A percentile compares a stretch with the other conserved stretches of the same genome.
These are phyloP conservation scores for Ogataea ramenticola DNA, from an alignment of 805 yeast species.

Conservation along the genomic window DNA sequence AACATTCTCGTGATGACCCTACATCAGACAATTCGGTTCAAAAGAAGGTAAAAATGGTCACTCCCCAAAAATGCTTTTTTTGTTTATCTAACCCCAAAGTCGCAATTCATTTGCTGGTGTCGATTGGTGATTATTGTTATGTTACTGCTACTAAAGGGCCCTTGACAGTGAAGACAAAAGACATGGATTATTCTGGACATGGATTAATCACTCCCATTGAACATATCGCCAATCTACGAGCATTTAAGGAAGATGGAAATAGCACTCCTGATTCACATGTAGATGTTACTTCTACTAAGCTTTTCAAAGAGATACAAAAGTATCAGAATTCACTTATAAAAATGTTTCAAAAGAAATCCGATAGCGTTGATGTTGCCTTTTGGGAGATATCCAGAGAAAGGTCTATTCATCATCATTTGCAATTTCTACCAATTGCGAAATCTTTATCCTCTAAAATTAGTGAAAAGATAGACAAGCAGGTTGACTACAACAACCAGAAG, in stretches of 20 bases:
- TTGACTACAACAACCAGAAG: conserved; percentile 39
- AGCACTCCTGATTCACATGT: no score
- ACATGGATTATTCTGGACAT: conserved; percentile 65
- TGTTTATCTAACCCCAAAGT: conserved; percentile 75
- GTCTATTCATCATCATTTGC: conserved; percentile 72
- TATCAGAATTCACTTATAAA: conserved; percentile 42
- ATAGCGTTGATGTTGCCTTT: conserved; percentile 45
- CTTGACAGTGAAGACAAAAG: conserved; percentile 42
- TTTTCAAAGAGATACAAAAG: conserved; percentile 36
- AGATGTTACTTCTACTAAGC: conserved; percentile 24
- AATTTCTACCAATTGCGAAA: conserved; percentile 61
- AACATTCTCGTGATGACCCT: conserved; percentile 5
- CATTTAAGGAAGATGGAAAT: conserved; percentile 20
- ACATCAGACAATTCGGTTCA: background rate
- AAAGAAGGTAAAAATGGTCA: conserved; percentile 27
- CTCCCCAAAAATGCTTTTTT: conserved; percentile 67
- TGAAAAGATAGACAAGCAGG: conserved; percentile 36
- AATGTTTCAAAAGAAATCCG: conserved; percentile 32
- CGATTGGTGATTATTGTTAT: conserved; percentile 62
- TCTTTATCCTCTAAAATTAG: conserved; percentile 20
- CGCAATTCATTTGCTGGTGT: conserved; percentile 72
- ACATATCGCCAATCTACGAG: conserved; percentile 44
- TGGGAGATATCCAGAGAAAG: conserved; percentile 62
- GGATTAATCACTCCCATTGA: conserved; percentile 73
- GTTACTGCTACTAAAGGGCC: conserved; percentile 86